phyloP scores from a whole-genome alignment of 257 asterid species.

The Solanum chilense region DNA sequence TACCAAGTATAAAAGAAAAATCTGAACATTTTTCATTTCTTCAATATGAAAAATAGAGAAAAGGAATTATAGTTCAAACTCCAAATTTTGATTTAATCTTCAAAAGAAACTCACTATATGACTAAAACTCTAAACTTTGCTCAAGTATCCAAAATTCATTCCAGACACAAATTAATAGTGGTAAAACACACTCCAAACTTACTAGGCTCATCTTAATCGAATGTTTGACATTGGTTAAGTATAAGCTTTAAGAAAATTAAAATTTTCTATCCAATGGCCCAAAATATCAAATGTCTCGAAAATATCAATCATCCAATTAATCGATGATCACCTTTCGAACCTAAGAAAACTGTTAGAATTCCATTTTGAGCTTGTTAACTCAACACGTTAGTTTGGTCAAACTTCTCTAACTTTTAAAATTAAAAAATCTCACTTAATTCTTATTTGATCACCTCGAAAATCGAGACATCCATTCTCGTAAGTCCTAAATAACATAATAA shows the following conservation, averaged over 20 bases:
- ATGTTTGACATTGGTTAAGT: not conserved
- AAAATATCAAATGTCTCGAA: not conserved
- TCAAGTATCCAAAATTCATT: not conserved
- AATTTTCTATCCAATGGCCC: not conserved
- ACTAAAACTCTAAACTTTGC: too few relatives aligned
- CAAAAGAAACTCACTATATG: too few relatives aligned
- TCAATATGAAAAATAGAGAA: too few relatives aligned
- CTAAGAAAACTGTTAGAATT: not conserved
- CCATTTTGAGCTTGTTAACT: not conserved
- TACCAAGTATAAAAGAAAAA: too few relatives aligned
- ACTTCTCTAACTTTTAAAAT: not conserved
- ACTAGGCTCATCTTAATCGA: not conserved
- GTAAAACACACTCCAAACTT: too few relatives aligned
- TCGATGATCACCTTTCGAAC: not conserved
- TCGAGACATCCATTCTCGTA: not conserved
- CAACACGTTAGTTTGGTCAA: not conserved
- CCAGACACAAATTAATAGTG: not conserved
- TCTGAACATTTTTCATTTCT: too few relatives aligned
- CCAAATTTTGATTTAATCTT: too few relatives aligned
- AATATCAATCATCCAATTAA: not conserved
- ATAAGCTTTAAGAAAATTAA: not conserved
- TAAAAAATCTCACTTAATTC: not conserved
- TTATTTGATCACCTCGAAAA: not conserved
- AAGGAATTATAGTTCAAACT: too few relatives aligned
- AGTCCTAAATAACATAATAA: not conserved